A percentile compares a stretch with the other conserved stretches of the same genome.
phyloP scores from a whole-genome alignment of 257 asterid species.

The Coffea canephora region DNA sequence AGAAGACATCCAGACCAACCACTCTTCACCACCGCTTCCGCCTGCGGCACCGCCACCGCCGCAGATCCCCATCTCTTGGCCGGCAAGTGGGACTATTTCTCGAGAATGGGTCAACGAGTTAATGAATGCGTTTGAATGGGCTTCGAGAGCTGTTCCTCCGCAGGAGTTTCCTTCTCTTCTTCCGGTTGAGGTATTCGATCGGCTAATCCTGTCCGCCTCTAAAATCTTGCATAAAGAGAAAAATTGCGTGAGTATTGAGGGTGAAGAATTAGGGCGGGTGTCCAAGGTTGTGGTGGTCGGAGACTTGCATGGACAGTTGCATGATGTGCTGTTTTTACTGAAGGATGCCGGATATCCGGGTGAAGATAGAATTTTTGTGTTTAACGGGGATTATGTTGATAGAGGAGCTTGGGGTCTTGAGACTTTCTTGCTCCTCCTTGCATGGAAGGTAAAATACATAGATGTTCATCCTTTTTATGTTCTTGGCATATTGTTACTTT shows the following conservation, averaged over 20 bases:
- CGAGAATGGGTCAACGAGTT: constrained; percentile 58
- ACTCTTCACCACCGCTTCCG: constrained; percentile 27
- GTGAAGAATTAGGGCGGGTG: constrained; percentile 34
- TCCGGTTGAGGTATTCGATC: constrained; percentile 74
- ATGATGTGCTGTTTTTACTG: constrained; percentile 72
- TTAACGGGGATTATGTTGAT: constrained; percentile 97
- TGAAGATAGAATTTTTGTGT: constrained; percentile 78
- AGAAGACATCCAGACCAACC: constrained; percentile 32
- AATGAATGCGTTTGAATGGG: constrained; percentile 78
- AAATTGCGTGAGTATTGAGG: constrained; percentile 66
- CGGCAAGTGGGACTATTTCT: constrained; percentile 54
- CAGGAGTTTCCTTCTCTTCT: constrained; percentile 64
- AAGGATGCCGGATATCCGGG: constrained; percentile 72
- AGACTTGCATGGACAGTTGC: constrained; percentile 95
- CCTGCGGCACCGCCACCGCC: constrained; percentile 37
- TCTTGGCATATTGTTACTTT: too few relatives aligned
- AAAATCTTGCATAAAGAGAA: constrained; percentile 92
- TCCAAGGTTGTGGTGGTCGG: constrained; percentile 86
- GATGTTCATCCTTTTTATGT: not conserved
- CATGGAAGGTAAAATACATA: constrained; percentile 79
- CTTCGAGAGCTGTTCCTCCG: constrained; percentile 60
- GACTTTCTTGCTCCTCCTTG: constrained; percentile 67
- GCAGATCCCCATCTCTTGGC: constrained; percentile 87
- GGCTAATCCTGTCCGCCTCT: constrained; percentile 65
- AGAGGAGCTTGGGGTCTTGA: constrained; percentile 99